Evolutionary conservation across 805 yeast species (phyloP), one percentile per base, ranked within the genome.

Genomic region (Sungouiella blattae): DNA sequence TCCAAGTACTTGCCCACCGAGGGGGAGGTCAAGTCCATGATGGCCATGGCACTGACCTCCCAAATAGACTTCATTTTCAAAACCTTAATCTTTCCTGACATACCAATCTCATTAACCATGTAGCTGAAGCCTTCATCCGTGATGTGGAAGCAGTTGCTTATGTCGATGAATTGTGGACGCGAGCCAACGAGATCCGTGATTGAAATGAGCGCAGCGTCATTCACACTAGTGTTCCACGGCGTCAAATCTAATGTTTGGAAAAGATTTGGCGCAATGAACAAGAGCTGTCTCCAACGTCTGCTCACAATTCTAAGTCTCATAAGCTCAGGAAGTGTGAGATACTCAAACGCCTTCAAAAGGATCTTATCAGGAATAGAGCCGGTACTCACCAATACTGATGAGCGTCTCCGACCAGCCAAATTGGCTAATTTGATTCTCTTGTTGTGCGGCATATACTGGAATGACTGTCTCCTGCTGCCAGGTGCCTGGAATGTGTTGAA

Each of bases 1-100:
- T 69, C 76, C 25, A 84, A 58, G 42, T 70, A 58, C 22, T 68
- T 63, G 6, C 88, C 88, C 21, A 82, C 78, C 46, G 75, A 69
- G 0, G 82, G 80, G 1, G 75, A 78, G 1, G 87, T 73, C 27
- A 83, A 57, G 53, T 84, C 91, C 87, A 83, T 81, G 20, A 83
- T 80, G 2, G 89, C 84, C 86, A 82, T 80, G 2, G 87, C 86
- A 40, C 81, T 75, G 6, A 84, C 77, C 46, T 81, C 86, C 91
- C 91, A 83, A 31, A 76, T 80, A 11, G 84, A 77, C 41, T 67
- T 69, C 87, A 83, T 80, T 40, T 68, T 71, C 32, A 84, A 60
- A 7, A 60, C 58, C 35, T 66, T 64, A 29, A 84, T 71, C 21
- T 69, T 66, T 3, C 87, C 87, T 26, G 77, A 53, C 46, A 80